Evolutionary conservation across 2,329 filamentous ascomycete genomes (phyloP), one percentile per base, ranked within the genome.

Genomic region (Apiospora sp.): DNA sequence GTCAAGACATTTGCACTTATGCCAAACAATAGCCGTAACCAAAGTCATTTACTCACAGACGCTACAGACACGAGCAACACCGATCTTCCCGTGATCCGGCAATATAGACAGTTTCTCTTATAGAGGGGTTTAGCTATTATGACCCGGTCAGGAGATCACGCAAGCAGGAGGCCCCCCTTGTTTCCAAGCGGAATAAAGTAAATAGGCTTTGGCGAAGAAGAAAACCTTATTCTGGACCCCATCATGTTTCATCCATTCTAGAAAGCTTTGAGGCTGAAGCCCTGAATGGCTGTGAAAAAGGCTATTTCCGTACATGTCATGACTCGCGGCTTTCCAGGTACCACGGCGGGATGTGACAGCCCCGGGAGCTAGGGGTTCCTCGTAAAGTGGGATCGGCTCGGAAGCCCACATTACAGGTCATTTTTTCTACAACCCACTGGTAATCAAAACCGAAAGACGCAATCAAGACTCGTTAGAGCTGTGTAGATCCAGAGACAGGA

Each of bases 151-250:
- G 7, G 54, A 3, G 54, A 34, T 22, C 19, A 37, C 54, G 54
- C 54, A 37, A 22, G 19, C 30, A 61, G 54, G 10, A 27, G n/a
- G 49, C 49, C 49, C n/a, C 48, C n/a, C 49, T 51, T 51, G 49
- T 51, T 30, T 58, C 24, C 27, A 4, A 41, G n/a, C 30, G 3
- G 4, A n/a, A 41, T n/a, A 41, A 1, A 64, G 30, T n/a, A n/a
- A 12, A 64, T 13, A 10, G 34, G 30, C 34, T 3, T 4, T 64
- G 58, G 19, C 19, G 19, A 22, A 41, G 19, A n/a, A 14, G 41
- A 64, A 64, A 64, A n/a, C 54, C 58, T 41, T 64, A 64, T 64
- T 41, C 22, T n/a, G n/a, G 22, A 64, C 34, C 58, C 19, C 34
- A 22, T 37, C 27, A 10, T 61, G 58, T 64, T 64, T 37, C 58